Evolutionary conservation across 305 asterid genomes (phyloP).

Genomic region (Euphrasia arctica): DNA sequence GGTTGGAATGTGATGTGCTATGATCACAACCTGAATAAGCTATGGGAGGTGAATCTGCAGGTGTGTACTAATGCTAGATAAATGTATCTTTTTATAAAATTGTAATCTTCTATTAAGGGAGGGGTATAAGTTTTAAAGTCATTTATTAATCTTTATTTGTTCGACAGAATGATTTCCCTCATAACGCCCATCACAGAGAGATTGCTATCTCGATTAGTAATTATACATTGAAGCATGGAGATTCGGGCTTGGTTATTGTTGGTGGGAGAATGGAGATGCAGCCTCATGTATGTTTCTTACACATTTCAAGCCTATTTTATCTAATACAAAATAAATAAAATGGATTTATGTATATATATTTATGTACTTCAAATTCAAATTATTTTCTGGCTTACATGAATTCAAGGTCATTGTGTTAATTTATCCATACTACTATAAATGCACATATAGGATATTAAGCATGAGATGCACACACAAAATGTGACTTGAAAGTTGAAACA

Average conservation of each 20-base stretch:
- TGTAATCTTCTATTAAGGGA: conserved; percentile 9
- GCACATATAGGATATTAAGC: too few species aligned
- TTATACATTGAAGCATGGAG: conserved; percentile 87
- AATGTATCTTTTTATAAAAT: conserved; percentile 4
- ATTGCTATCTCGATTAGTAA: conserved; percentile 80
- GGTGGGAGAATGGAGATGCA: conserved; percentile 99
- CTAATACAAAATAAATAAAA: not conserved
- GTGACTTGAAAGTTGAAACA: too few species aligned
- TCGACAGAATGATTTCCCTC: conserved; percentile 87
- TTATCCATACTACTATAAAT: too few species aligned
- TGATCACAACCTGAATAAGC: conserved; percentile 92
- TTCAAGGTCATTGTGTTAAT: not conserved
- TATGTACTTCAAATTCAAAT: conserved; percentile 17
- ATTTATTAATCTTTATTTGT: conserved; percentile 25
- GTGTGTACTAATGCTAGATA: conserved; percentile 33
- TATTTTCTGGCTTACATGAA: not conserved
- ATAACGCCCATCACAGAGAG: conserved; percentile 96
- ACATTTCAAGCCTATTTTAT: conserved; percentile 24
- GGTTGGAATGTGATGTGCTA: conserved; percentile 98
- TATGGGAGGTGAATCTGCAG: conserved; percentile 96
- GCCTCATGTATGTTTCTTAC: conserved; percentile 67
- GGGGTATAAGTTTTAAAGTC: conserved; percentile 18
- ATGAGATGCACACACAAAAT: too few species aligned
- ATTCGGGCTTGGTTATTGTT: conserved; percentile 83
- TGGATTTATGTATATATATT: conserved; percentile 16